Conservation (phyloP, 2,329 filamentous ascomycete species). For the Xylaria sp. region DNA sequence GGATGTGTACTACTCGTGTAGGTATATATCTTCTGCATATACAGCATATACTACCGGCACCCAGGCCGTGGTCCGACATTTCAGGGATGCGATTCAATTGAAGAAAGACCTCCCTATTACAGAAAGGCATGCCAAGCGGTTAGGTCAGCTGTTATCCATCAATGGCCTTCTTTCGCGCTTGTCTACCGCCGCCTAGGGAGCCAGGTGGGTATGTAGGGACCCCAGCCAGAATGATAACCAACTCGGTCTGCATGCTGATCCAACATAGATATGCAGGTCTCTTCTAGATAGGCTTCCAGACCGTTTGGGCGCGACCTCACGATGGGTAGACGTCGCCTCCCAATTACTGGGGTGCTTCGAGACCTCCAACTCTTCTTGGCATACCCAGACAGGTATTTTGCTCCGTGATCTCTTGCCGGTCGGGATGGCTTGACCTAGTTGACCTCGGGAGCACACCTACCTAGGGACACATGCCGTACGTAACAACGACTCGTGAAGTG, state of each 20-base stretch:
- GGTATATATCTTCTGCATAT: not conserved
- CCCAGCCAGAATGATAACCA: conserved; percentile 12
- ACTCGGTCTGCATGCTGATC: conserved; percentile 12
- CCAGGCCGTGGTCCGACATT: not conserved
- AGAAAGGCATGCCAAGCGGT: conserved; percentile 28
- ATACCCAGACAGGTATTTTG: conserved; percentile 25
- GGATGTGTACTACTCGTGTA: not conserved
- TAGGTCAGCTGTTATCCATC: conserved; percentile 14
- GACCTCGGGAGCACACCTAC: conserved; percentile 8
- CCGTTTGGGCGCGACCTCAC: not conserved
- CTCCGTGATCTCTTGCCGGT: conserved; percentile 23
- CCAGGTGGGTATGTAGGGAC: not conserved
- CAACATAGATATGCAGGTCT: not conserved
- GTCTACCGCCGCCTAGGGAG: conserved; percentile 11
- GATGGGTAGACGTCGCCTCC: not conserved
- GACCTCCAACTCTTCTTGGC: conserved; percentile 33
- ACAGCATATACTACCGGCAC: not conserved
- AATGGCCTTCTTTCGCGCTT: conserved; percentile 12
- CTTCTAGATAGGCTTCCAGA: not conserved
- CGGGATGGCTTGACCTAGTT: conserved; percentile 3
- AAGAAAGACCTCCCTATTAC: conserved; percentile 33
- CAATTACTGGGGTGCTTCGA: conserved; percentile 14
- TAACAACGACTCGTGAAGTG: conserved; percentile 26
- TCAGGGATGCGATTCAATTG: conserved; percentile 21
- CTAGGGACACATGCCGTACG: not conserved